Evolutionary conservation across 768 basidiomycete genomes (phyloP), one percentile per base, ranked within the genome.

Genomic region (Ramaria rubella): DNA sequence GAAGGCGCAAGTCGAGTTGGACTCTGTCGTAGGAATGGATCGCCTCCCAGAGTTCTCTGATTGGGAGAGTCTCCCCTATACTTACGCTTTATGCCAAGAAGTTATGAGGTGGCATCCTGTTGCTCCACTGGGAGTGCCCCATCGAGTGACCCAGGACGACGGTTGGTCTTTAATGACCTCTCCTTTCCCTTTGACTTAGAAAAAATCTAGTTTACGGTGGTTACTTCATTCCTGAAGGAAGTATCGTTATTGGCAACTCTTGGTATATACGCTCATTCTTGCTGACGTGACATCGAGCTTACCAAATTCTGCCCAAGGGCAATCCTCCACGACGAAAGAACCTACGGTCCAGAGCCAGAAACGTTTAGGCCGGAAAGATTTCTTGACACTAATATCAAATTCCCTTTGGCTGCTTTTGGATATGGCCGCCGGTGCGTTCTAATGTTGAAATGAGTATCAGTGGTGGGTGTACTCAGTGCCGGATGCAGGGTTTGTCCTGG

Each of bases 281-380:
- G 19, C 19, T 17, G 31, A 12, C n/a, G 6, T 14, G 38, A 52
- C 9, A 17, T 30, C 8, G n/a, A 27, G 15, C 3, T n/a, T n/a
- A 27, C 30, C 21, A 14, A 27, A 4, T 3, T 50, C 4, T 27
- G 15, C 30, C 21, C 8, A n/a, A 23, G 27, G 49, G 49, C 24
- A 33, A 71, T 77, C 15, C 69, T 76, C n/a, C 75, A 76, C 30
- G 73, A 77, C 53, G 62, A 63, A 15, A 60, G 60, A 11, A 57
- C 63, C 30, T 77, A 78, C 59, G 49, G 49, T 14, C 74, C 72
- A 3, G 52, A 76, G 15, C 70, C 75, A n/a, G 58, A 72, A 59
- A 40, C 51, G 8, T 77, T 78, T 60, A 68, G 69, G 49, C 72
- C 74, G 9, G 66, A 70, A 30, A 68, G 74, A 49, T 77, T 73